A percentile compares a stretch with the other conserved stretches of the same genome.
phyloP scores from a whole-genome alignment of 2,329 filamentous ascomycete genomes.

The Zasmidium citrigriseum region DNA sequence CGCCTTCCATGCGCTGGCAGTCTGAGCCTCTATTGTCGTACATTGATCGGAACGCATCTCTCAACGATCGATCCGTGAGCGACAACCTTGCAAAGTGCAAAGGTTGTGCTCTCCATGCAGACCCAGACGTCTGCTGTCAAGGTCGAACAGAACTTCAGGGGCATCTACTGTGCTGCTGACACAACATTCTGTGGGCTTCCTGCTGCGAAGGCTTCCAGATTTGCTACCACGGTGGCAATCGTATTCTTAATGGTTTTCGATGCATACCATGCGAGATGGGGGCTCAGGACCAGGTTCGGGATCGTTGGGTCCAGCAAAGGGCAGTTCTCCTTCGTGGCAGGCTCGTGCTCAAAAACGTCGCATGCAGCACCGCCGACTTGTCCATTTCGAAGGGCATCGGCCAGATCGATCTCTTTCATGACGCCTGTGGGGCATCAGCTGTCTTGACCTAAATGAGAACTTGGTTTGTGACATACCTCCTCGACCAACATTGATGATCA shows the following conservation, averaged over 20 bases:
- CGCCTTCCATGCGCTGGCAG: constrained; percentile 1
- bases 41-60: constrained; percentile 2
- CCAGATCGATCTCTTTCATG: constrained; percentile 52
- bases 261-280: constrained; percentile 57
- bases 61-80: constrained; percentile 1
- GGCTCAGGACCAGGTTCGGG: constrained; percentile 54
- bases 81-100: neutral
- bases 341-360: constrained; percentile 53
- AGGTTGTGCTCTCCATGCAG: neutral
- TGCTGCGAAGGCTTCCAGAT: constrained; percentile 48
- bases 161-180: neutral
- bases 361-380: constrained; percentile 52
- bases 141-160: neutral
- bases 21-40: constrained; percentile 8
- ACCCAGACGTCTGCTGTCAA: neutral
- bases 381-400: constrained; percentile 46
- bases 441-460: neutral
- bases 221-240: constrained; percentile 45
- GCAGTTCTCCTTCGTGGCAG: constrained; percentile 45
- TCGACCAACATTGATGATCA: constrained; percentile 52
- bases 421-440: constrained; percentile 33
- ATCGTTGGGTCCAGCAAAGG: constrained; percentile 47
- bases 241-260: constrained; percentile 51
- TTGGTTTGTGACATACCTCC: constrained; percentile 36
- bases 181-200: constrained; percentile 44